Evolutionary conservation across 768 basidiomycete species (phyloP), one percentile per base, ranked within the genome.

Genomic region (Cyathus striatus): DNA sequence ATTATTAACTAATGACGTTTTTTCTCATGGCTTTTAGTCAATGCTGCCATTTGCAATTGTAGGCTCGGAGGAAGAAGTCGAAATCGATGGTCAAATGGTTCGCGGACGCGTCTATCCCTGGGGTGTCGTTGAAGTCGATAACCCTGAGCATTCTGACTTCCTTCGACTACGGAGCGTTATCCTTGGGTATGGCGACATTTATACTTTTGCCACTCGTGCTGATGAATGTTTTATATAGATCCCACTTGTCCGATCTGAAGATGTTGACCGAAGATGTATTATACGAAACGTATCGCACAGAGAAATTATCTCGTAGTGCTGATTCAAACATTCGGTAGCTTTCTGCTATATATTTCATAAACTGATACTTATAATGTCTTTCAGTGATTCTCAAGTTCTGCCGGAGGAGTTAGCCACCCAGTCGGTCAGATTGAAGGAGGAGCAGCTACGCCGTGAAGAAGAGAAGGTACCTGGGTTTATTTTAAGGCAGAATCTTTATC

Each of bases 71-170:
- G 90, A 92, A 51, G 88, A 90, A 59, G 72, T 91, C 33, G 80
- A 87, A 57, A 73, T 92, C 43, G 79, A 84, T 25, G 90, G 89
- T 33, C 79, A 89, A 61, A 74, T 75, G 23, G 76, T 90, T 44
- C 81, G 90, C 42, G 90, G 84, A 22, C 72, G 91, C 48, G 76
- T 89, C 43, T 94, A 93, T 63, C 91, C 91, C 1, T 95, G 91
- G 91, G 91, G 91, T 58, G 70, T 90, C 24, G 90, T 87, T 45
- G 89, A 92, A 61, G 86, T 93, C 35, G 90, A 95, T 64, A 90
- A 95, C 69, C 88, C 89, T 12, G 75, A 84, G 53, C 91, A 95
- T 70, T 90, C 83, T 16, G 90, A 95, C 66, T 92, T 93, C 60
- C 72, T 76, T 41, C 70, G 84, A 34, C 75, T 95, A 40, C 73